Evolutionary conservation across 2,329 filamentous ascomycete genomes (phyloP), one percentile per base, ranked within the genome.

Genomic region (Trichoderma semiorbis): DNA sequence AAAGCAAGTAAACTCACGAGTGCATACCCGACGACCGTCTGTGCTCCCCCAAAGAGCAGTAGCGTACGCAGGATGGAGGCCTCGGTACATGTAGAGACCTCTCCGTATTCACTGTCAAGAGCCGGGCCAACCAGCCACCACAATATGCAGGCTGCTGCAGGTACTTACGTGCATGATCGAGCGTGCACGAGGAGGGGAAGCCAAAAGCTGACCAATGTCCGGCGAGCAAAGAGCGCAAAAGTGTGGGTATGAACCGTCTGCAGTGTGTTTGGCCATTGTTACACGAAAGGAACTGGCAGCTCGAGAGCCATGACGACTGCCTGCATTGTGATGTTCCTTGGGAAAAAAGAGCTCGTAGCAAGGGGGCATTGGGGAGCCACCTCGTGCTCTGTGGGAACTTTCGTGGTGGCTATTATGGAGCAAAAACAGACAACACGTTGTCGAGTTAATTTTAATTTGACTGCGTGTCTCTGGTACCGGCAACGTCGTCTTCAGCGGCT

Each of bases 161-260:
- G 68, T 68, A 65, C 61, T 64, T 70, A 65, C 60, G 50, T 70
- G 69, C 69, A 70, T 70, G 69, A 70, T 70, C 58, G 47, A 39
- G 68, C 32, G 60, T 55, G 60, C 60, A 64, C 57, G 32, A 71
- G 50, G 50, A 28, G 50, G 34, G 36, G 55, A 18, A 26, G 34
- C 34, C 53, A 28, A 57, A 32, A 36, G 39, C 65, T 30, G 55
- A 65, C 69, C 69, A 71, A 71, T 71, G 50, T 28, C 53, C 16
- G 8, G 26, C 26, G 2, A 30, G 69, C 26, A 58, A 47, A 36
- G 39, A 18, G 21, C 47, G 36, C 36, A 39, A n/a, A 28, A 64
- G 61, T 30, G 61, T 71, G 69, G 69, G 36, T 64, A 47, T 61
- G 3, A 36, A 50, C 50, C 50, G 53, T 50, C 64, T 71, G 69